phyloP scores from a whole-genome alignment of 805 yeast species.

The Metschnikowia reukaufii region DNA sequence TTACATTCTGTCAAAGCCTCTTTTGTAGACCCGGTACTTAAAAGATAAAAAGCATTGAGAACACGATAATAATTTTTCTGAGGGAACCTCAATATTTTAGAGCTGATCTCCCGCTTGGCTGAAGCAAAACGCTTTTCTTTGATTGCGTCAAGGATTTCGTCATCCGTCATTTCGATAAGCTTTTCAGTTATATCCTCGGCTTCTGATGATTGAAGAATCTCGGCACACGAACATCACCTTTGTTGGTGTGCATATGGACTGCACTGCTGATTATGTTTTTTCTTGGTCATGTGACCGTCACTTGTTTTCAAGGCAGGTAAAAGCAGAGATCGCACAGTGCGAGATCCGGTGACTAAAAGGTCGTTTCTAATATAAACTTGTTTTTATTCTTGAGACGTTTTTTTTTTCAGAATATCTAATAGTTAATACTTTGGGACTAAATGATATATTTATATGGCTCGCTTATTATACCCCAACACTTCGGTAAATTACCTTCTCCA shows the following conservation, averaged over 20 bases:
- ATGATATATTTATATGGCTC: no score
- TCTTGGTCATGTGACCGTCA: constrained; percentile 11
- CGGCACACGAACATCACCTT: background rate
- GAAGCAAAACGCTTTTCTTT: constrained; percentile 51
- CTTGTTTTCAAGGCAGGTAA: background rate
- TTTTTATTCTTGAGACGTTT: no score
- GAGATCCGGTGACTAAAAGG: no score
- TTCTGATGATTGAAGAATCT: background rate
- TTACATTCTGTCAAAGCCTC: constrained; percentile 35
- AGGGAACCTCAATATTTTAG: constrained; percentile 56
- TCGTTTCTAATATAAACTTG: no score
- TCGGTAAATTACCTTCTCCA: background rate
- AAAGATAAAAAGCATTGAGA: constrained; percentile 36
- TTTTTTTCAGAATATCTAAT: no score
- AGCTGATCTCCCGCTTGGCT: constrained; percentile 51
- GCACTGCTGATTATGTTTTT: background rate
- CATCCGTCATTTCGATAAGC: constrained; percentile 21
- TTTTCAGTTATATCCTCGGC: background rate
- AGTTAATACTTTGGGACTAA: no score
- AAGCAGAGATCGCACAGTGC: no score
- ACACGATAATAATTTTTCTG: constrained; percentile 55
- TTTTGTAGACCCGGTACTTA: constrained; percentile 30
- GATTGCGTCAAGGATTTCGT: constrained; percentile 42
- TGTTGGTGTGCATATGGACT: constrained; percentile 5
- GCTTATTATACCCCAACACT: no score